Percentiles rank a stretch among this genome's conserved stretches.
These are phyloP conservation scores for Kwoniella europaea DNA, from an alignment of 768 basidiomycete genomes.

Conservation along the genomic window DNA sequence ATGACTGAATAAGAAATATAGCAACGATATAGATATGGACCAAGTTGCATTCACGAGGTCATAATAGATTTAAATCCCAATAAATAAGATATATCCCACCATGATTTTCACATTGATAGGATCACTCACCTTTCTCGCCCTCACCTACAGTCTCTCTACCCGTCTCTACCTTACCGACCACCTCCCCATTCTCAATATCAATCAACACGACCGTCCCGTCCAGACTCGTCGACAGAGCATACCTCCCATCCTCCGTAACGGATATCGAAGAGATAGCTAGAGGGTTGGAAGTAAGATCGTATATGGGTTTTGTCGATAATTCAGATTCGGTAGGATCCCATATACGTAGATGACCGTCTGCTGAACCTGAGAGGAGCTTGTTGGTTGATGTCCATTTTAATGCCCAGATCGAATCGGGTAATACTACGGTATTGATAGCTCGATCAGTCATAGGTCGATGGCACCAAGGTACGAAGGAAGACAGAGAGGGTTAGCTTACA, in stretches of 20 bases:
- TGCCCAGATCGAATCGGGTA: slow-evolving; percentile 56
- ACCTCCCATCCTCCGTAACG: slow-evolving; percentile 67
- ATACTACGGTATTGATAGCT: slow-evolving; percentile 30
- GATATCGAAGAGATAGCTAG: slow-evolving; percentile 84
- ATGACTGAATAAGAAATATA: neutral
- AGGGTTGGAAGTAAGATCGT: slow-evolving; percentile 72
- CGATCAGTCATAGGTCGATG: too few relatives aligned
- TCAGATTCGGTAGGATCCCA: slow-evolving; percentile 40
- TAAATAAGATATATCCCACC: too few relatives aligned
- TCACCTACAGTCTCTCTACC: slow-evolving; percentile 67
- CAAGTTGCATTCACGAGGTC: neutral
- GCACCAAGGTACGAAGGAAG: too few relatives aligned
- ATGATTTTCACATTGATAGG: too few relatives aligned
- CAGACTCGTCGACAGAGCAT: slow-evolving; percentile 76
- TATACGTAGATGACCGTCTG: slow-evolving; percentile 55
- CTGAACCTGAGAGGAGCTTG: slow-evolving; percentile 50
- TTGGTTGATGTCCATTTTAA: slow-evolving; percentile 50
- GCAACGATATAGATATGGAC: neutral
- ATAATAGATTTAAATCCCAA: too few relatives aligned
- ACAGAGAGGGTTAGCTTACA: slow-evolving; percentile 18
- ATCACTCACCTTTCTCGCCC: slow-evolving; percentile 71
- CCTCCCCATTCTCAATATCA: slow-evolving; percentile 69
- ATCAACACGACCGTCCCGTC: slow-evolving; percentile 81
- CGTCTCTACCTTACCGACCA: slow-evolving; percentile 74
- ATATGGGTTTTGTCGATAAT: slow-evolving; percentile 68